These are phyloP conservation scores for Aspergillus texensis DNA, from an alignment of 2,329 filamentous ascomycete genomes.

Conservation along the genomic window DNA sequence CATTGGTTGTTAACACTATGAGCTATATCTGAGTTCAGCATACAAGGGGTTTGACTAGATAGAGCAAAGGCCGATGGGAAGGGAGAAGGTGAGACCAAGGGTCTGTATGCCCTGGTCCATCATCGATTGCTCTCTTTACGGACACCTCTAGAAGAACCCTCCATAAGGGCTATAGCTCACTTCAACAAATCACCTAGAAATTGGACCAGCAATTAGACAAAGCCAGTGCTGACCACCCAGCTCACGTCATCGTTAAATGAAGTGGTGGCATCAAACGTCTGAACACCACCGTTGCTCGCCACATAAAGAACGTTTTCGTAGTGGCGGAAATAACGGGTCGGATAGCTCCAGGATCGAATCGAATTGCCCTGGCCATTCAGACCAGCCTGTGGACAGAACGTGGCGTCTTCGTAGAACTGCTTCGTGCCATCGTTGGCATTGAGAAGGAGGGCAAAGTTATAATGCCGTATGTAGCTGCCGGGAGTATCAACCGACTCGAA, in stretches of 20 bases:
- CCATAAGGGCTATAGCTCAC: neutral
- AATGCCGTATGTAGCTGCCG: constrained; percentile 62
- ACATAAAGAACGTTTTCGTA: constrained; percentile 51
- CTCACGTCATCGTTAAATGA: constrained; percentile 60
- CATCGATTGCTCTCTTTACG: neutral
- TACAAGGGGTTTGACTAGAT: too few species aligned
- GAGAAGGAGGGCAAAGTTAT: constrained; percentile 55
- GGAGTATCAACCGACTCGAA: constrained; percentile 63
- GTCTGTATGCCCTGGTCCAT: neutral
- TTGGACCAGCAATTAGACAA: constrained; percentile 39
- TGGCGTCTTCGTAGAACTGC: constrained; percentile 63
- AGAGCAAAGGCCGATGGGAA: too few species aligned
- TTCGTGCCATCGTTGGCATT: constrained; percentile 58
- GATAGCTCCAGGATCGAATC: constrained; percentile 62
- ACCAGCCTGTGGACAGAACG: constrained; percentile 60
- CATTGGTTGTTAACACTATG: too few species aligned
- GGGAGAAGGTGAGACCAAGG: too few species aligned
- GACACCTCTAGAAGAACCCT: neutral
- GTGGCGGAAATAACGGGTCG: constrained; percentile 62
- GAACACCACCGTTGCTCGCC: constrained; percentile 59
- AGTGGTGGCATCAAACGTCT: constrained; percentile 53
- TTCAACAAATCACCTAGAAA: too few species aligned
- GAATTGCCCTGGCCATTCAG: constrained; percentile 56
- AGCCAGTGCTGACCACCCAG: constrained; percentile 50
- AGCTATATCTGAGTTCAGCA: too few species aligned